These are phyloP conservation scores for Yamadazyma akitaensis DNA, from an alignment of 805 yeast genomes.

Conservation along the genomic window DNA sequence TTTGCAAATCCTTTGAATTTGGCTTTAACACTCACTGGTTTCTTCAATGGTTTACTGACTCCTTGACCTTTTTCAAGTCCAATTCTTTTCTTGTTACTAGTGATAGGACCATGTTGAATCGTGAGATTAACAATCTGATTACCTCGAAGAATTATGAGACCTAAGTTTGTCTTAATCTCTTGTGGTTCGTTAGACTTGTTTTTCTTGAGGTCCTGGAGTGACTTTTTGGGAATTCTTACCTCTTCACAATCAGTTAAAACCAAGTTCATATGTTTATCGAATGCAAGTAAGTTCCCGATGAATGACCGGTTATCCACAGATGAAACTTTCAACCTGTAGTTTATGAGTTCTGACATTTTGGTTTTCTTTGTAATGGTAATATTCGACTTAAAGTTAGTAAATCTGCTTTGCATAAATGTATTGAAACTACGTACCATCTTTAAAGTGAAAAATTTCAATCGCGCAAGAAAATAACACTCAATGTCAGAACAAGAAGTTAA, in stretches of 20 bases:
- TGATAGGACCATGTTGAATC: conserved; percentile 61
- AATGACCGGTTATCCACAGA: conserved; percentile 76
- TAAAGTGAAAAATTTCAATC: background rate
- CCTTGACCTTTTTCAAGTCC: conserved; percentile 25
- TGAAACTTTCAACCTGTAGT: conserved; percentile 68
- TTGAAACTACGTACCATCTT: conserved; percentile 1
- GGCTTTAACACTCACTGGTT: conserved; percentile 27
- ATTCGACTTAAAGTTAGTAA: conserved; percentile 13
- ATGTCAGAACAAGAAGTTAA: conserved; percentile 7
- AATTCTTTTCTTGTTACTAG: conserved; percentile 32
- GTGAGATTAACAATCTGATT: conserved; percentile 74
- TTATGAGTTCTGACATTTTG: conserved; percentile 61
- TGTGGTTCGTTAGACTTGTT: conserved; percentile 17
- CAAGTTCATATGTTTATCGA: conserved; percentile 84
- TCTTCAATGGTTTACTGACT: conserved; percentile 32
- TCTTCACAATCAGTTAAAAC: conserved; percentile 86
- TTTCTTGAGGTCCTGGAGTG: conserved; percentile 34
- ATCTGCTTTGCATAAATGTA: background rate
- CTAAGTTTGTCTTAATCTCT: conserved; percentile 65
- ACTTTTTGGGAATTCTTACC: conserved; percentile 66
- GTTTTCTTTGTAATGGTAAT: conserved; percentile 31
- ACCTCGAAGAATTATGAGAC: conserved; percentile 82
- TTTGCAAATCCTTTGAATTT: conserved; percentile 13
- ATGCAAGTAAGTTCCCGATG: conserved; percentile 79
- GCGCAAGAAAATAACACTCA: conserved; percentile 3